Conservation (phyloP, 805 yeast genomes). For the Isabelozyma gotoi region DNA sequence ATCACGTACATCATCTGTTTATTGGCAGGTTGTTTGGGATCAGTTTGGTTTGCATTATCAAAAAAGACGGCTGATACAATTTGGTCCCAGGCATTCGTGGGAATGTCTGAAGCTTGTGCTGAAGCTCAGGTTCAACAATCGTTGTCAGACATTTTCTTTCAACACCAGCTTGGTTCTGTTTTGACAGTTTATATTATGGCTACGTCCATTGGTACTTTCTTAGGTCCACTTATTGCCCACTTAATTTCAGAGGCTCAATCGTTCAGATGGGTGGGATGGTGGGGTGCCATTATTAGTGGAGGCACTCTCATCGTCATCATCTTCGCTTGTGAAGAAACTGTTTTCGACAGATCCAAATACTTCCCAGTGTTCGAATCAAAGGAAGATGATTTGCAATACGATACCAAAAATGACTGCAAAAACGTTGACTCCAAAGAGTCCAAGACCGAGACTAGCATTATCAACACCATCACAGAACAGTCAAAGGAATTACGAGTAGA, state of each 20-base stretch:
- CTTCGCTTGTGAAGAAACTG: constrained; percentile 70
- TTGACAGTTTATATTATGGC: constrained; percentile 74
- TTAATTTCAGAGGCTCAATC: constrained; percentile 57
- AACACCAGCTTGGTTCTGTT: constrained; percentile 72
- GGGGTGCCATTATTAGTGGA: constrained; percentile 49
- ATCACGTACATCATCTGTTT: constrained; percentile 63
- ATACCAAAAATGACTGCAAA: constrained; percentile 6
- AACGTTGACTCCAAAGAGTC: constrained; percentile 10
- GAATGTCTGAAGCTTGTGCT: constrained; percentile 77
- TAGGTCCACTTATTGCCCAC: constrained; percentile 82
- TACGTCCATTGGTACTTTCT: constrained; percentile 72
- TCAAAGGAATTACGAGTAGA: background rate
- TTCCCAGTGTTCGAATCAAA: constrained; percentile 6
- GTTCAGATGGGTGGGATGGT: constrained; percentile 83
- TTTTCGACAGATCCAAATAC: constrained; percentile 54
- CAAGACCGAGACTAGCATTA: constrained; percentile 12
- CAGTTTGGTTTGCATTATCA: constrained; percentile 67
- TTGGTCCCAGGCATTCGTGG: constrained; percentile 78
- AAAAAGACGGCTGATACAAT: constrained; percentile 58
- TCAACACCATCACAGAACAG: constrained; percentile 3
- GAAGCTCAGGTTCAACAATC: constrained; percentile 71
- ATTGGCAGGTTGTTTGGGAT: constrained; percentile 59
- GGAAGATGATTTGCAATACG: constrained; percentile 5
- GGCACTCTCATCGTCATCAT: constrained; percentile 52
- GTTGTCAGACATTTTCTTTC: constrained; percentile 70